Evolutionary conservation across 73 alveolate species (phyloP), one percentile per base, ranked within the genome.

Genomic region (Paramecium primaurelia): DNA sequence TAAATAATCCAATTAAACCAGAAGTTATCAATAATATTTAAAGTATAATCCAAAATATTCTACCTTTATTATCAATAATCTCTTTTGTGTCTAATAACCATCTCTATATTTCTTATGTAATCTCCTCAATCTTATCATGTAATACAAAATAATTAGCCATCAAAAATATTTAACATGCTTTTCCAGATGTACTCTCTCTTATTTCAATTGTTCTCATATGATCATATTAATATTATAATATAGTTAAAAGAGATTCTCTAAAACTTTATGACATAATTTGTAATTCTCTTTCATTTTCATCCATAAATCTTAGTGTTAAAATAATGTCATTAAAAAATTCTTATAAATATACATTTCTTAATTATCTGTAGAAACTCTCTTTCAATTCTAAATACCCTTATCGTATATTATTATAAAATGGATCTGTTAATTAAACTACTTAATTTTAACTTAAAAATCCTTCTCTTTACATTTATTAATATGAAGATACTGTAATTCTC

Each of bases 171-270:
- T 42, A 22, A 25, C 28, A 80, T 2, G 91, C 77, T 44, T 26
- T 42, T 22, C 75, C 75, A 18, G 30, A 12, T 18, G 60, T 20
- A 10, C 38, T 38, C 20, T 42, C 8, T 10, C 88, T 30, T n/a
- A 37, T 37, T 36, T 75, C 58, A 75, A 38, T 38, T 4, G 36
- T 42, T 38, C 68, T 75, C 34, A 38, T 38, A 75, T 34, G 38
- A 30, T 37, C 58, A 75, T 38, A 75, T 20, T 75, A 42, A 75
- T 75, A 75, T 6, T 75, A 42, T 14, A 75, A 20, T 9, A 75
- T 26, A 0, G 47, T 75, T 10, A 75, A 75, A n/a, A 75, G 68
- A n/a, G 88, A 75, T 75, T 75, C 88, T 75, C 88, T 75, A 42
- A 75, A 75, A 18, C 68, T 75, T 6, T 38, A 11, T 16, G 34